Conservation (phyloP, 345 rosid genomes). For the Corymbia maculata region DNA sequence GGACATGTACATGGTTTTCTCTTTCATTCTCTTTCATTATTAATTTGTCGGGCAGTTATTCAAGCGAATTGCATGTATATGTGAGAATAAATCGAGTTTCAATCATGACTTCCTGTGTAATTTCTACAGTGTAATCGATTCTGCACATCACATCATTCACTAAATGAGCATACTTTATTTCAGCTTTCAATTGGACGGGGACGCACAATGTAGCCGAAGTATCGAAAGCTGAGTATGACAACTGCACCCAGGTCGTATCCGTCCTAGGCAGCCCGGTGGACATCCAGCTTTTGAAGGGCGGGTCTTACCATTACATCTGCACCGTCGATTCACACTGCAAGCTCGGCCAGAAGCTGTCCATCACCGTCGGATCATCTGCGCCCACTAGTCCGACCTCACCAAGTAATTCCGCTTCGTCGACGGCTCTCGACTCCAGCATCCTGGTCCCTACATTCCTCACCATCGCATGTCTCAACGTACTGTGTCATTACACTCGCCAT, state of each 20-base stretch:
- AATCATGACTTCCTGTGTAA: neutral
- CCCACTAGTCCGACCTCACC: neutral
- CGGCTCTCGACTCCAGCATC: neutral
- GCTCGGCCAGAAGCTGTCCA: conserved; percentile 11
- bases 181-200: conserved; percentile 21
- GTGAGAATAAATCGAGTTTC: neutral
- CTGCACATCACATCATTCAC: neutral
- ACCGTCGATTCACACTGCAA: conserved; percentile 5
- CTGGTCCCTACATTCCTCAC: neutral
- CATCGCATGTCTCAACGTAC: neutral
- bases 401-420: neutral
- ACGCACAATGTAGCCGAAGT: conserved; percentile 7
- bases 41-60: neutral
- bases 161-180: neutral
- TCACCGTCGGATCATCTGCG: neutral
- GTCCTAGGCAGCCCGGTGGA: neutral
- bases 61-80: neutral
- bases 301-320: conserved; percentile 2
- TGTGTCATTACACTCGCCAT: neutral
- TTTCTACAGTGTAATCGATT: neutral
- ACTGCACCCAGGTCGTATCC: neutral
- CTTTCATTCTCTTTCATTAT: neutral
- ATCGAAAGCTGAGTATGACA: conserved; percentile 2
- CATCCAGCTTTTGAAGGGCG: neutral
- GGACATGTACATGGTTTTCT: neutral